These are phyloP conservation scores for Neurospora terricola DNA, from an alignment of 495 filamentous ascomycete genomes.

Conservation along the genomic window DNA sequence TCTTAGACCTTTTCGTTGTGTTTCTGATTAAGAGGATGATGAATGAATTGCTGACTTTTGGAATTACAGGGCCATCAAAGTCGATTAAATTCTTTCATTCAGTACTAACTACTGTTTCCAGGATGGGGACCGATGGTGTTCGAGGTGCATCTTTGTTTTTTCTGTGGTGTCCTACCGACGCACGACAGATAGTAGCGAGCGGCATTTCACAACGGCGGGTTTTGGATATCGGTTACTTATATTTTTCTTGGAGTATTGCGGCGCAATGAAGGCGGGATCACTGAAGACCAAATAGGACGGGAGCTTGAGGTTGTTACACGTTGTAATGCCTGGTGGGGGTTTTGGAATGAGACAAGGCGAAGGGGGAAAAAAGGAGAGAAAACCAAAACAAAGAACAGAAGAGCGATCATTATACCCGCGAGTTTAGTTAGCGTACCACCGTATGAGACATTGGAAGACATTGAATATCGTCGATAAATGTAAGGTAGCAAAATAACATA, in stretches of 20 bases:
- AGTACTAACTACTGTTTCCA: not conserved
- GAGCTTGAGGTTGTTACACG: not conserved
- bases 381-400: not conserved
- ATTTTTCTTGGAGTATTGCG: not conserved
- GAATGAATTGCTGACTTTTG: not conserved
- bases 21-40: not conserved
- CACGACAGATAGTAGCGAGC: not conserved
- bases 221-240: not conserved
- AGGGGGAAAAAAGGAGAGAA: not conserved
- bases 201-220: not conserved
- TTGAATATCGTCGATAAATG: not conserved
- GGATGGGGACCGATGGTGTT: not conserved
- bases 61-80: constrained; percentile 8
- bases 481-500: not conserved
- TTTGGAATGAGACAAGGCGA: not conserved
- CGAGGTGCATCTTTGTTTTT: not conserved
- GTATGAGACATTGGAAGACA: not conserved
- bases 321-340: not conserved
- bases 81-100: not conserved
- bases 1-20: not conserved
- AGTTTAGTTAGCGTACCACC: not conserved
- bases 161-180: not conserved
- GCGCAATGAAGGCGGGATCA: not conserved
- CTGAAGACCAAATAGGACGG: too few relatives aligned
- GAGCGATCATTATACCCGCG: not conserved